A percentile compares a stretch with the other conserved stretches of the same genome.
Evolutionary conservation across 495 filamentous ascomycete genomes (phyloP).

Genomic region (Aspergillus biplanus): DNA sequence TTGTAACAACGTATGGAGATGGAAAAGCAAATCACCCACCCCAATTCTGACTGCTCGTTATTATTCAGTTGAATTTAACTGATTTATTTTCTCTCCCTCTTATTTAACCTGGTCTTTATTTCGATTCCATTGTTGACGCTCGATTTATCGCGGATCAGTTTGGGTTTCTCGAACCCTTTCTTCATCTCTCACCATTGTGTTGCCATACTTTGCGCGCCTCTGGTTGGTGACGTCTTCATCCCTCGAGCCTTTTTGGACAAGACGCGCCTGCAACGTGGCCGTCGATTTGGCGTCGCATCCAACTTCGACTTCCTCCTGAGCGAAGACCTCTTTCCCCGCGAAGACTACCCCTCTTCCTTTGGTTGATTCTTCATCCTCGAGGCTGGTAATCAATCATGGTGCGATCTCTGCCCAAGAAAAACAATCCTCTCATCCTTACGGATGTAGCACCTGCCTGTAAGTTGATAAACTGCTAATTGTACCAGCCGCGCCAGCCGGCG

Average conservation of each 20-base stretch:
- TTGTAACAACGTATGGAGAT: slow-evolving; percentile 11
- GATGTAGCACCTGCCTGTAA: slow-evolving; percentile 69
- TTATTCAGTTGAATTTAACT: slow-evolving; percentile 8
- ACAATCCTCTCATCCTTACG: slow-evolving; percentile 77
- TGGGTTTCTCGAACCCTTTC: slow-evolving; percentile 14
- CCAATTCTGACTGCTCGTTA: slow-evolving; percentile 1
- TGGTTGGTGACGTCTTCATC: slow-evolving; percentile 29
- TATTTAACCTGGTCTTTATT: slow-evolving; percentile 18
- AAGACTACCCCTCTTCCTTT: slow-evolving; percentile 7
- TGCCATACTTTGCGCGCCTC: slow-evolving; percentile 18
- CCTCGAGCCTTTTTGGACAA: slow-evolving; percentile 18
- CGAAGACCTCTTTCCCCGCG: slow-evolving; percentile 14
- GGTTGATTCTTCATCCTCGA: slow-evolving; percentile 8
- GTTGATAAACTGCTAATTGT: slow-evolving; percentile 29
- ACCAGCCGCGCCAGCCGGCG: slow-evolving; percentile 23
- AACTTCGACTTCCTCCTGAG: slow-evolving; percentile 19
- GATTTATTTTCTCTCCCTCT: slow-evolving; percentile 29
- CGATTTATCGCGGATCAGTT: slow-evolving; percentile 20
- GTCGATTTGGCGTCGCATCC: slow-evolving; percentile 40
- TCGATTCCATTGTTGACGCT: slow-evolving; percentile 14
- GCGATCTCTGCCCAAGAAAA: slow-evolving; percentile 67
- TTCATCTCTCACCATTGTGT: slow-evolving; percentile 8
- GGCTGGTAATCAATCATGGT: slow-evolving; percentile 53
- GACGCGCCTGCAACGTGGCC: slow-evolving; percentile 58
- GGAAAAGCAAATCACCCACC: slow-evolving; percentile 19